phyloP scores from a whole-genome alignment of 257 asterid species.

The Solanum raphanifolium region DNA sequence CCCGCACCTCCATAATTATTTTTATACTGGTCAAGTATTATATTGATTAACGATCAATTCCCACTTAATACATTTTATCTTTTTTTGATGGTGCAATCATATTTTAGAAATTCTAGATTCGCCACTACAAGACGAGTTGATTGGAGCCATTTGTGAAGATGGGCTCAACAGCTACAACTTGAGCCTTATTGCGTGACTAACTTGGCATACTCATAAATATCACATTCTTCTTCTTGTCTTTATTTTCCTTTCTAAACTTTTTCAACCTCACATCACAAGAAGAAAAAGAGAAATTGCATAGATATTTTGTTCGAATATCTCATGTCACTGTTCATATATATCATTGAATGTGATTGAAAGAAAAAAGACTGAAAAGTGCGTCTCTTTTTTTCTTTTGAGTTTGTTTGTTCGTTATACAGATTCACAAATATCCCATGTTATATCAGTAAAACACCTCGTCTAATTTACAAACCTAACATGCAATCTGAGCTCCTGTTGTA shows the following conservation, averaged over 20 bases:
- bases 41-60: too few relatives aligned
- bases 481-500: not conserved
- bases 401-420: not conserved
- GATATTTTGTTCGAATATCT: not conserved
- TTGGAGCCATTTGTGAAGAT: not conserved
- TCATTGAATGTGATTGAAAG: not conserved
- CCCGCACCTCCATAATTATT: conserved; percentile 69
- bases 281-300: not conserved
- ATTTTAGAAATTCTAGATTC: not conserved
- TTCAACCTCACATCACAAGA: not conserved
- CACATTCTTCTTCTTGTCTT: conserved; percentile 15
- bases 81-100: too few relatives aligned
- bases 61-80: too few relatives aligned
- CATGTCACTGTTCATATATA: not conserved
- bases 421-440: not conserved
- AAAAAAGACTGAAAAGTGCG: not conserved
- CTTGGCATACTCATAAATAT: conserved; percentile 37
- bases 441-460: not conserved
- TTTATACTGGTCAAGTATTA: too few relatives aligned
- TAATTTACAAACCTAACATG: not conserved
- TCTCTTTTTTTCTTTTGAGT: not conserved
- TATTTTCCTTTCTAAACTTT: not conserved
- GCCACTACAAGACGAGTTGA: not conserved
- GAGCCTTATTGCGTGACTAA: conserved; percentile 19
- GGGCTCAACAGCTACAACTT: not conserved